Evolutionary conservation across 2,329 filamentous ascomycete genomes (phyloP).

Genomic region (Botryotinia calthae): DNA sequence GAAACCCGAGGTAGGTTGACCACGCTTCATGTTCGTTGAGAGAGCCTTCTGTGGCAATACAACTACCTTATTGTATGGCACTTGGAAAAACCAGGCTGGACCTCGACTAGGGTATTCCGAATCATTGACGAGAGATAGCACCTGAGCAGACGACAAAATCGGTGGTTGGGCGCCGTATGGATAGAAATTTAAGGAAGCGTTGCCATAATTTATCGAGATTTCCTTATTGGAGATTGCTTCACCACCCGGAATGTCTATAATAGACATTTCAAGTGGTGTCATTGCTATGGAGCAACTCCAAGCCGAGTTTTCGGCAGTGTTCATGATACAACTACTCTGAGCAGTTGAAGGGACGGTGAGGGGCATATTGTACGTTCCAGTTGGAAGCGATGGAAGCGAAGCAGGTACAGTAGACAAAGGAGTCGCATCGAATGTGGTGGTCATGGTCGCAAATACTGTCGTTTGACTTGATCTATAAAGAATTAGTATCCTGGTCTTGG

Average conservation of each 20-base stretch:
- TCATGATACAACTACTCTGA: conserved; percentile 56
- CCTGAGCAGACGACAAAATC: conserved; percentile 44
- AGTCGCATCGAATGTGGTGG: conserved; percentile 49
- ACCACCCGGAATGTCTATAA: conserved; percentile 23
- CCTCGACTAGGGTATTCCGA: conserved; percentile 54
- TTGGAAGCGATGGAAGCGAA: conserved; percentile 51
- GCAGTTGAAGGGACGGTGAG: conserved; percentile 48
- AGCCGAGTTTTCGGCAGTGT: conserved; percentile 53
- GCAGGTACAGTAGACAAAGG: conserved; percentile 51
- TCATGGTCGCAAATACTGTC: conserved; percentile 33
- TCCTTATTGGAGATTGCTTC: conserved; percentile 35
- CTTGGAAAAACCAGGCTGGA: conserved; percentile 62
- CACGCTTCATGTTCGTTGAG: conserved; percentile 24
- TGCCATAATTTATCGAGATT: conserved; percentile 40
- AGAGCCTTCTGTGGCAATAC: conserved; percentile 43
- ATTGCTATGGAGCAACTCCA: conserved; percentile 59
- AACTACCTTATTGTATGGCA: conserved; percentile 63
- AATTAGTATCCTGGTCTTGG: background rate
- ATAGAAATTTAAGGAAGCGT: conserved; percentile 44
- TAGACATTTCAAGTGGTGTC: conserved; percentile 28
- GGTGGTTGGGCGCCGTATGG: conserved; percentile 63
- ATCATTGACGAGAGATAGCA: conserved; percentile 56
- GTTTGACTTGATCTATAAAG: conserved; percentile 1
- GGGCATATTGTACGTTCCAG: conserved; percentile 56
- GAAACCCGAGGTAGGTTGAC: conserved; percentile 21